These are phyloP conservation scores for Daldinia vernicosa DNA, from an alignment of 495 filamentous ascomycete species.

Conservation along the genomic window DNA sequence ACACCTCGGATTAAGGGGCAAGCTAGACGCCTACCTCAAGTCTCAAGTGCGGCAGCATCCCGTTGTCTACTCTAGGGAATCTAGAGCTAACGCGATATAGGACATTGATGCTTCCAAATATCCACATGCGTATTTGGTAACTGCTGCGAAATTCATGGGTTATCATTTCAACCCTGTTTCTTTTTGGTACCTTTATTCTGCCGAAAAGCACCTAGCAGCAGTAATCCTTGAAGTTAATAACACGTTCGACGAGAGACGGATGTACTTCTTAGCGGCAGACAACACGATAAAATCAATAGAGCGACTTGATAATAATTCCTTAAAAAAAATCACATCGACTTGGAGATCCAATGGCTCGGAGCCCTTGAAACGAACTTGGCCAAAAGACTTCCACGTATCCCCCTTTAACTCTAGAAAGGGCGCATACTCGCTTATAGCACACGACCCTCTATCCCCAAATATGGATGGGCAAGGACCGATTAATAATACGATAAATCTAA, in stretches of 20 bases:
- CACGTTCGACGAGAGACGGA: slow-evolving; percentile 76
- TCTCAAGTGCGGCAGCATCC: slow-evolving; percentile 50
- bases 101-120: slow-evolving; percentile 61
- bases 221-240: slow-evolving; percentile 83
- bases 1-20: slow-evolving; percentile 60
- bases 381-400: slow-evolving; percentile 78
- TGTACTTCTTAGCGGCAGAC: slow-evolving; percentile 62
- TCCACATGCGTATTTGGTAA: slow-evolving; percentile 73
- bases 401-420: slow-evolving; percentile 75
- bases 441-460: slow-evolving; percentile 60
- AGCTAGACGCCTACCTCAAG: slow-evolving; percentile 66
- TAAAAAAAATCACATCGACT: not conserved
- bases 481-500: slow-evolving; percentile 65
- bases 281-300: slow-evolving; percentile 21
- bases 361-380: slow-evolving; percentile 61
- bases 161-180: slow-evolving; percentile 81
- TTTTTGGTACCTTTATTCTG: slow-evolving; percentile 81
- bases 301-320: slow-evolving; percentile 10
- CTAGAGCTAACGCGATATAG: slow-evolving; percentile 46
- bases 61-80: not conserved
- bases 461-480: slow-evolving; percentile 52
- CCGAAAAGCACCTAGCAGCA: slow-evolving; percentile 64
- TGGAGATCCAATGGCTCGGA: slow-evolving; percentile 26
- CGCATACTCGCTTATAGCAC: slow-evolving; percentile 62
- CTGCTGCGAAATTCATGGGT: slow-evolving; percentile 72